Conservation (phyloP, 768 basidiomycete species). For the Hericium coralloides region DNA sequence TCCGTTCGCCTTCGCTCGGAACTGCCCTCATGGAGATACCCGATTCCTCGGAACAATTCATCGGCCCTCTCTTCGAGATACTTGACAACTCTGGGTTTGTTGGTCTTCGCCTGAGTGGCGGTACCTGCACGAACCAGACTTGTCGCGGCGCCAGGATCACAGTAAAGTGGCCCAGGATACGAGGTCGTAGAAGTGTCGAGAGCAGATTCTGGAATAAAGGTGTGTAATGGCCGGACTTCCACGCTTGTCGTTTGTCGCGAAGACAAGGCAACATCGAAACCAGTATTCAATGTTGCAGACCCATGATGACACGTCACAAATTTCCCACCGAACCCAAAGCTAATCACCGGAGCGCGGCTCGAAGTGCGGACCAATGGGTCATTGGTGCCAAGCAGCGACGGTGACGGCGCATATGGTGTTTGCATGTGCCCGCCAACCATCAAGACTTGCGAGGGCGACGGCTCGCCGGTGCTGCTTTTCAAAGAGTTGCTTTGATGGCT, state of each 20-base stretch:
- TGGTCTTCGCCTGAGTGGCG: conserved; percentile 62
- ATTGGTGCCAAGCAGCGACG: conserved; percentile 73
- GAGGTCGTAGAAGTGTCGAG: conserved; percentile 41
- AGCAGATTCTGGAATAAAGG: conserved; percentile 60
- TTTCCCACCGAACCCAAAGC: conserved; percentile 92
- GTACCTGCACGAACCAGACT: conserved; percentile 59
- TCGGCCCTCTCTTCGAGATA: conserved; percentile 70
- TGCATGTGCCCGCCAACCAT: conserved; percentile 28
- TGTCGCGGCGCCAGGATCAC: conserved; percentile 59
- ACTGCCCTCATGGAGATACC: conserved; percentile 50
- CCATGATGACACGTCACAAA: conserved; percentile 84
- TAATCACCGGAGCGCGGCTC: conserved; percentile 68
- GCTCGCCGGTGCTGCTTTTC: conserved; percentile 4
- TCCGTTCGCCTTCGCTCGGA: conserved; percentile 54
- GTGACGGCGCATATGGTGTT: conserved; percentile 72
- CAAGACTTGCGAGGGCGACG: conserved; percentile 15
- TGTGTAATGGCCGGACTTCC: conserved; percentile 56
- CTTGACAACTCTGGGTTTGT: conserved; percentile 67
- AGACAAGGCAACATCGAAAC: conserved; percentile 71
- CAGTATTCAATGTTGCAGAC: conserved; percentile 52
- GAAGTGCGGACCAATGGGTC: conserved; percentile 73
- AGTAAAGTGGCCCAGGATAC: conserved; percentile 85
- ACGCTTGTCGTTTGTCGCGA: conserved; percentile 63
- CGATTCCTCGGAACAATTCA: conserved; percentile 70
- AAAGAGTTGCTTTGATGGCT: conserved; percentile 3